These are phyloP conservation scores for Daldinia vernicosa DNA, from an alignment of 495 filamentous ascomycete species.

Conservation along the genomic window DNA sequence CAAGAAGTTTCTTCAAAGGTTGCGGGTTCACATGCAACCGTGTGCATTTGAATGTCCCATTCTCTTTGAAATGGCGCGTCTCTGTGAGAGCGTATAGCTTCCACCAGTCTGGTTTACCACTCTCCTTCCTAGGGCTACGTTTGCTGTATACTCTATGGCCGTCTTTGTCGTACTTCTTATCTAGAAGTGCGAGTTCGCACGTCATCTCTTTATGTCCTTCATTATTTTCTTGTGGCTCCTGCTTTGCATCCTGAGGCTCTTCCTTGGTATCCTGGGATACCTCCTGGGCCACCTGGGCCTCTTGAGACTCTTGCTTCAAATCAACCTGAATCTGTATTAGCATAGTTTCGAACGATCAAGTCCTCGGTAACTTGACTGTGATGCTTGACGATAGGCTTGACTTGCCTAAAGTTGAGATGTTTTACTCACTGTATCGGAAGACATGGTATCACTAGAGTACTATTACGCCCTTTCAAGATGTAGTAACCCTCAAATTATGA, in stretches of 20 bases:
- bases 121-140: neutral
- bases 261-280: neutral
- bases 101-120: slow-evolving; percentile 12
- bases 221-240: slow-evolving; percentile 1
- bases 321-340: slow-evolving; percentile 12
- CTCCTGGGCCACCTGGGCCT: slow-evolving; percentile 1
- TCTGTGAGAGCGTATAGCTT: slow-evolving; percentile 30
- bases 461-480: neutral
- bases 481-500: neutral
- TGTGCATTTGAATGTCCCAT: slow-evolving; percentile 16
- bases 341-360: neutral
- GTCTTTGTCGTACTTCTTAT: slow-evolving; percentile 26
- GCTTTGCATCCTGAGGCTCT: neutral
- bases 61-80: slow-evolving; percentile 24
- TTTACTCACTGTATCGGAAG: slow-evolving; percentile 25
- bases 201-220: slow-evolving; percentile 19
- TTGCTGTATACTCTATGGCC: slow-evolving; percentile 27
- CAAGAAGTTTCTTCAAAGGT: slow-evolving; percentile 45
- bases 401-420: no score
- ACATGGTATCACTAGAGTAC: slow-evolving; percentile 2
- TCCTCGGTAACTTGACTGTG: no score
- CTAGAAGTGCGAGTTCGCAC: slow-evolving; percentile 27
- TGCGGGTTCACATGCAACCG: slow-evolving; percentile 32
- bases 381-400: no score
- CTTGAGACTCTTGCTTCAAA: slow-evolving; percentile 1